Base-by-base conservation (phyloP, 305 asterid species). In the Fraxinus paxiana region DNA sequence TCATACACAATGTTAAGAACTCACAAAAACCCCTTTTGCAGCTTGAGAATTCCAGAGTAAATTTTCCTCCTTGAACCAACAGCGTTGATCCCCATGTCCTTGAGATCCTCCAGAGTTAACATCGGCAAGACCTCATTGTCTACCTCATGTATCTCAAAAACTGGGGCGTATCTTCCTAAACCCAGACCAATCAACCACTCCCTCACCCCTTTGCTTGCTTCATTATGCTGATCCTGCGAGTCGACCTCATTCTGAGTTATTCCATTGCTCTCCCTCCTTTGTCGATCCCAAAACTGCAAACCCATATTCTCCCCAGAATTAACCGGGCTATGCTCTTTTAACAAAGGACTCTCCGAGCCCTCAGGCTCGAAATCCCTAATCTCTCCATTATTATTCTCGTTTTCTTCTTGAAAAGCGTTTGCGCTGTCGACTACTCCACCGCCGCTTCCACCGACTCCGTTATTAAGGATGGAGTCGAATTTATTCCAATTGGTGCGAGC, bases 21-120 rank as follows among this genome's bases (percentile, higher is more conserved):
- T 91, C 92, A 90, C 79, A 92, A 90, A 79, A 94, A 88, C 15
- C 94, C 90, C 84, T 90, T 91, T 20, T 86, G 87, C 72, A 91
- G 93, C 89, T 92, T 92, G 73, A 89, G 88, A 78, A 95, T 88
- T 5, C 94, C 90, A 6, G 90, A 78, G 79, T 86, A 90, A 94
- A 95, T 91, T 85, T 95, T 95, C 89, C 98, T 86, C 84, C 98
- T 81, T 15, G 98, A 93, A 48, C 98, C 98, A 72, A 95, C 98
- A 0, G 98, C 98, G 80, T 86, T 93, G 71, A 95, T 89, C 61
- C 98, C 98, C 98, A 95, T 95, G 82, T 93, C 98, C 86, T 93
- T 95, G 31, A 95, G 96, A 90, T 93, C 98, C 86, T 95, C 98
- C 88, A 95, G 76, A 1, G 98, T 93, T 80, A 95, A 79, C 97